Conservation (phyloP, 495 filamentous ascomycete species). For the Geoglossum glabrum region DNA sequence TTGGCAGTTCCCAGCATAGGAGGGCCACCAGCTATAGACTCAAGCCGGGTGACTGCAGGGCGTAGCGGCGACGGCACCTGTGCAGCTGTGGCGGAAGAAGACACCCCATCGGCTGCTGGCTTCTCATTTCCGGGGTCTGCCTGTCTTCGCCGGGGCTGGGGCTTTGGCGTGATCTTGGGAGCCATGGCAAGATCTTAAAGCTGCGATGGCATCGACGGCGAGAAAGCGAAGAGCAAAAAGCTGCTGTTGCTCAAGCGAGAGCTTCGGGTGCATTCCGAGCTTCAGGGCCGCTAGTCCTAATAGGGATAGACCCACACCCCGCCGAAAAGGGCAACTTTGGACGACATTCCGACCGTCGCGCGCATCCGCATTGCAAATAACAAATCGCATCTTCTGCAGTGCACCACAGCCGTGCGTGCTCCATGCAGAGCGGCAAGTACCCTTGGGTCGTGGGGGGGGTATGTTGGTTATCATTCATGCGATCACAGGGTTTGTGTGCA, state of each 20-base stretch:
- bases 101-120: neutral
- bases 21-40: neutral
- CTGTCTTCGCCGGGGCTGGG: neutral
- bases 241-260: no score
- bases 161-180: neutral
- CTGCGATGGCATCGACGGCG: no score
- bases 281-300: neutral
- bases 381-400: no score
- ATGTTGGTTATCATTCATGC: neutral
- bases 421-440: no score
- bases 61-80: neutral
- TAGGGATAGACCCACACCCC: neutral
- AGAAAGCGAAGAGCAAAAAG: no score
- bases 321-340: neutral
- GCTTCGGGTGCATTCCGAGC: neutral
- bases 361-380: neutral
- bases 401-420: no score
- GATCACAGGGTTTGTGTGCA: neutral
- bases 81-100: neutral
- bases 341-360: neutral
- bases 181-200: neutral
- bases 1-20: no score
- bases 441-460: no score
- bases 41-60: neutral
- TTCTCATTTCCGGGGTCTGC: neutral